Evolutionary conservation across 2,329 filamentous ascomycete species (phyloP).

Genomic region (Byssothecium circinans): DNA sequence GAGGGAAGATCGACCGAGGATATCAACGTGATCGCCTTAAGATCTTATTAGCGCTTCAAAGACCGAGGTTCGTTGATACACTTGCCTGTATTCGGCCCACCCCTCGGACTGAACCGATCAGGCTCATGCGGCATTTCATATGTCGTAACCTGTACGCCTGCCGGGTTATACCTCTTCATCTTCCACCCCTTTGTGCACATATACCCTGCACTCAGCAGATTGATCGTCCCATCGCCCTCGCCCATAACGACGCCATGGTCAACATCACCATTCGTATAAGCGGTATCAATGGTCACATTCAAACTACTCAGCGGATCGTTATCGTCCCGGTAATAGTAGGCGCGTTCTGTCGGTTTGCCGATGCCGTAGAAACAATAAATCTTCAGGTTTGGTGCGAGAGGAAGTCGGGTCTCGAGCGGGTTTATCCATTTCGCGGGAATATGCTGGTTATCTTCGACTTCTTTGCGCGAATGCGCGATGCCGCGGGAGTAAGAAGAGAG

Average conservation of each 20-base stretch:
- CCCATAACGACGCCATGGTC: constrained; percentile 95
- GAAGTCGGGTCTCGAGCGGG: constrained; percentile 84
- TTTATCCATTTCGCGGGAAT: constrained; percentile 84
- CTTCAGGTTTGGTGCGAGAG: constrained; percentile 84
- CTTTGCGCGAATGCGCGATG: constrained; percentile 73
- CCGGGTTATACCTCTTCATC: constrained; percentile 90
- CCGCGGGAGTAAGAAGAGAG: constrained; percentile 81
- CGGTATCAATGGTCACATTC: constrained; percentile 62
- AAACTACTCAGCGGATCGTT: constrained; percentile 65
- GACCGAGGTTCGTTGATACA: too few species aligned
- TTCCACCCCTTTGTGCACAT: constrained; percentile 97
- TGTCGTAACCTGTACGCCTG: constrained; percentile 75
- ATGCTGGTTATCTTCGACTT: constrained; percentile 69
- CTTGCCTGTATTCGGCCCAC: constrained; percentile 65
- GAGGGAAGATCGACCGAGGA: constrained; percentile 81
- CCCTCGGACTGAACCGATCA: constrained; percentile 83
- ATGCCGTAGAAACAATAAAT: constrained; percentile 98
- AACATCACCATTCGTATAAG: constrained; percentile 49
- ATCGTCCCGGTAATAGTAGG: constrained; percentile 86
- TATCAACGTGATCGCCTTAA: constrained; percentile 89
- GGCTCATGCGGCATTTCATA: constrained; percentile 98
- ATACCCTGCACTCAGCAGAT: constrained; percentile 86
- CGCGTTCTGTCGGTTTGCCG: constrained; percentile 88
- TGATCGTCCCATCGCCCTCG: constrained; percentile 95
- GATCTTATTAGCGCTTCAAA: constrained; percentile 10